These are phyloP conservation scores for Bryoerythrophyllum caledonicum DNA, from an alignment of 225 moss, liverwort and hornwort species.

Conservation along the genomic window DNA sequence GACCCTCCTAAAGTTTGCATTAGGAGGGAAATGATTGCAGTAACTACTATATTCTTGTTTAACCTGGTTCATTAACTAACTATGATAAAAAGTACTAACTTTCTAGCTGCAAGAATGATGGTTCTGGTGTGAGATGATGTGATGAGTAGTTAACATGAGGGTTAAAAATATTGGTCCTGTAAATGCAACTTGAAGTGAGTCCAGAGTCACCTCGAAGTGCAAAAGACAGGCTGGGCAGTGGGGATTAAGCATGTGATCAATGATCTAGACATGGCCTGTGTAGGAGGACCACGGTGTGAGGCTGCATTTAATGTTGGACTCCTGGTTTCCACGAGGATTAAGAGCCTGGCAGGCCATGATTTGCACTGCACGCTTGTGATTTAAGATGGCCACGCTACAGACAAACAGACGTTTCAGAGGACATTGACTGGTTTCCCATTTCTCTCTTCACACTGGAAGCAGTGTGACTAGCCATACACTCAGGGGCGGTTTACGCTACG, in stretches of 20 bases:
- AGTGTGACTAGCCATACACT: too few relatives aligned
- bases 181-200: too few relatives aligned
- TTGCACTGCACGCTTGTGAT: neutral
- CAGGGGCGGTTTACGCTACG: too few relatives aligned
- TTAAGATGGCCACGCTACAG: neutral
- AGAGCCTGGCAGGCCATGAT: neutral
- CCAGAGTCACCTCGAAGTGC: neutral
- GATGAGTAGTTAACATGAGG: too few relatives aligned
- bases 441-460: neutral
- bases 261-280: neutral
- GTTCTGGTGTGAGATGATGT: neutral
- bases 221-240: neutral
- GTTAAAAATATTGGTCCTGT: neutral
- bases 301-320: neutral
- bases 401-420: neutral
- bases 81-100: neutral
- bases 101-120: neutral
- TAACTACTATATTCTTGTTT: neutral
- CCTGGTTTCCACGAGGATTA: neutral
- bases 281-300: neutral
- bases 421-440: neutral
- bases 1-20: neutral
- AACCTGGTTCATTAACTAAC: neutral
- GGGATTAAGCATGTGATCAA: too few relatives aligned
- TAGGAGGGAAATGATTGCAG: neutral